Evolutionary conservation across 2,329 filamentous ascomycete genomes (phyloP).

Genomic region (Zalaria sp.): DNA sequence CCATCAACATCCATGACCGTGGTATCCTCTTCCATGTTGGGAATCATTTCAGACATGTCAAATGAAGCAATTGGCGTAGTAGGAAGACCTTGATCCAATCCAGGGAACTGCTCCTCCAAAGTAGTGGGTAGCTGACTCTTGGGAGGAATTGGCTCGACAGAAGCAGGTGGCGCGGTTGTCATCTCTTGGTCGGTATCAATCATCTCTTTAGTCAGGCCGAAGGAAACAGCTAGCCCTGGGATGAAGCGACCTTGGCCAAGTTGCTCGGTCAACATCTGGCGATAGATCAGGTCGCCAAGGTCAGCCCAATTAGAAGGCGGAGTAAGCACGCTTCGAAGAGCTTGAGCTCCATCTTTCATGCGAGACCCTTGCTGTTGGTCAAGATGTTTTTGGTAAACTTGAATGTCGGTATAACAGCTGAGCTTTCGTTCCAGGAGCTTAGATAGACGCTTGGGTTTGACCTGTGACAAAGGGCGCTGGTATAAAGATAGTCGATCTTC

Average conservation of each 20-base stretch:
- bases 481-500: conserved; percentile 41
- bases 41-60: neutral
- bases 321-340: conserved; percentile 9
- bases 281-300: conserved; percentile 15
- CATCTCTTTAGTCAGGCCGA: conserved; percentile 8
- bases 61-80: conserved; percentile 8
- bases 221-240: conserved; percentile 13
- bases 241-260: conserved; percentile 8
- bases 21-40: conserved; percentile 7
- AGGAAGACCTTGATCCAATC: conserved; percentile 14
- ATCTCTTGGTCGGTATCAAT: neutral
- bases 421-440: conserved; percentile 38
- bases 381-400: neutral
- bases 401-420: conserved; percentile 38
- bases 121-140: conserved; percentile 1
- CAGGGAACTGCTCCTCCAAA: conserved; percentile 17
- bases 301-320: conserved; percentile 17
- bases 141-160: neutral
- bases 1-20: conserved; percentile 15
- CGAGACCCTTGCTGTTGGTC: conserved; percentile 1
- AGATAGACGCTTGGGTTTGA: conserved; percentile 36
- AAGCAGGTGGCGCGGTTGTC: neutral
- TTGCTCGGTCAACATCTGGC: conserved; percentile 14
- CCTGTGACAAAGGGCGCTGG: conserved; percentile 34
- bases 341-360: conserved; percentile 1